Conservation (phyloP, 2,329 filamentous ascomycete genomes). For the Monosporascus ibericus region DNA sequence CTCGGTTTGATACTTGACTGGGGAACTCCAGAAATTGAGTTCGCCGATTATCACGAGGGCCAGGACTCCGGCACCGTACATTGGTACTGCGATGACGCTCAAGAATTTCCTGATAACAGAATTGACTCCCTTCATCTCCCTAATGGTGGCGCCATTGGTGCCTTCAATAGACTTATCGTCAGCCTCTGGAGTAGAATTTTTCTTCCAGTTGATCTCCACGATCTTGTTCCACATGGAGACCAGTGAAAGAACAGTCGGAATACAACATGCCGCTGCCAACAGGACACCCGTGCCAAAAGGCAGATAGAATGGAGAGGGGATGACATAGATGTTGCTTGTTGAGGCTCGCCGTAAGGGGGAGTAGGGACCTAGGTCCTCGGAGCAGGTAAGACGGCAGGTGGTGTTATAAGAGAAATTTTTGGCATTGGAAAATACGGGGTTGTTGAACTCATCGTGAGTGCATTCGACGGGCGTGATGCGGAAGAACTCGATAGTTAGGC, state of each 20-base stretch:
- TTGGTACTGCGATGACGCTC: slow-evolving; percentile 48
- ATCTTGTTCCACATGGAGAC: slow-evolving; percentile 60
- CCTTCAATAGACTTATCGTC: too few species aligned
- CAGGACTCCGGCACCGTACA: slow-evolving; percentile 53
- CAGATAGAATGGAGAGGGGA: slow-evolving; percentile 49
- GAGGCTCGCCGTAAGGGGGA: slow-evolving; percentile 51
- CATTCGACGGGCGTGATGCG: slow-evolving; percentile 42
- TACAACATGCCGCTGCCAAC: slow-evolving; percentile 57
- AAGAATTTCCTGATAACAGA: slow-evolving; percentile 47
- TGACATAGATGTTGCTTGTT: slow-evolving; percentile 56
- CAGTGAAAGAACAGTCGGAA: slow-evolving; percentile 57
- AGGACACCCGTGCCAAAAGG: slow-evolving; percentile 55
- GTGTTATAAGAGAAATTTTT: slow-evolving; percentile 38
- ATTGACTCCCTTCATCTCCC: slow-evolving; percentile 41
- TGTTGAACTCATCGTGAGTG: slow-evolving; percentile 29
- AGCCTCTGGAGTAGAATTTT: too few species aligned
- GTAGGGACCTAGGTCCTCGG: slow-evolving; percentile 36
- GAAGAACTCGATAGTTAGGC: slow-evolving; percentile 60
- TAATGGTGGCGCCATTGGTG: too few species aligned
- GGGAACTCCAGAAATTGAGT: slow-evolving; percentile 54
- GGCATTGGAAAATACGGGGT: slow-evolving; percentile 27
- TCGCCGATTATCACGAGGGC: slow-evolving; percentile 57
- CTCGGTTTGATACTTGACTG: slow-evolving; percentile 54
- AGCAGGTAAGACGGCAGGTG: slow-evolving; percentile 44
- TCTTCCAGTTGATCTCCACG: slow-evolving; percentile 43